phyloP scores from a whole-genome alignment of 2,329 filamentous ascomycete genomes.

The Cytospora schulzeri region DNA sequence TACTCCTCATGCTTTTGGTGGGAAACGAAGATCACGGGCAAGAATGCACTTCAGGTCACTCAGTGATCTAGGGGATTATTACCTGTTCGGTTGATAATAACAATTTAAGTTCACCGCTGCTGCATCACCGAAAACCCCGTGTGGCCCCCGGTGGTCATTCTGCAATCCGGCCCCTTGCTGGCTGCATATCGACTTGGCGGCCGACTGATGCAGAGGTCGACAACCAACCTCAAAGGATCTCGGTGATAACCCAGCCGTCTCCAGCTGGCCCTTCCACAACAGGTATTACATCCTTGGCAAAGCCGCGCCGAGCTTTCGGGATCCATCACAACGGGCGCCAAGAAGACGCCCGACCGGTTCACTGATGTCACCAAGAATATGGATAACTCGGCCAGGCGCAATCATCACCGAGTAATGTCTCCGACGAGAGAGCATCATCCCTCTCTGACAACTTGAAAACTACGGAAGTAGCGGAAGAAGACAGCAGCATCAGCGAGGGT shows the following conservation, averaged over 20 bases:
- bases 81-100: too few species aligned
- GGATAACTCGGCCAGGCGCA: background rate
- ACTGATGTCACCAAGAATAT: background rate
- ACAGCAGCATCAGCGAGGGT: background rate
- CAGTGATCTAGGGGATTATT: too few species aligned
- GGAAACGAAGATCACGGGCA: too few species aligned
- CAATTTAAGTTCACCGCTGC: too few species aligned
- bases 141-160: background rate
- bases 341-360: background rate
- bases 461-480: background rate
- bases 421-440: too few species aligned
- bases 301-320: background rate
- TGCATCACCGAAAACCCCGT: background rate
- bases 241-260: too few species aligned
- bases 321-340: background rate
- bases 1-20: slow-evolving; percentile 34
- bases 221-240: too few species aligned
- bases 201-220: too few species aligned
- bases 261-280: background rate
- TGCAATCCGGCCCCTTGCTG: too few species aligned
- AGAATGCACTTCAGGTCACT: too few species aligned
- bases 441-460: background rate
- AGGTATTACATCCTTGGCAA: background rate
- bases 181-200: too few species aligned
- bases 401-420: background rate